phyloP scores from a whole-genome alignment of 495 filamentous ascomycete genomes.

The Achaetomiella virescens region DNA sequence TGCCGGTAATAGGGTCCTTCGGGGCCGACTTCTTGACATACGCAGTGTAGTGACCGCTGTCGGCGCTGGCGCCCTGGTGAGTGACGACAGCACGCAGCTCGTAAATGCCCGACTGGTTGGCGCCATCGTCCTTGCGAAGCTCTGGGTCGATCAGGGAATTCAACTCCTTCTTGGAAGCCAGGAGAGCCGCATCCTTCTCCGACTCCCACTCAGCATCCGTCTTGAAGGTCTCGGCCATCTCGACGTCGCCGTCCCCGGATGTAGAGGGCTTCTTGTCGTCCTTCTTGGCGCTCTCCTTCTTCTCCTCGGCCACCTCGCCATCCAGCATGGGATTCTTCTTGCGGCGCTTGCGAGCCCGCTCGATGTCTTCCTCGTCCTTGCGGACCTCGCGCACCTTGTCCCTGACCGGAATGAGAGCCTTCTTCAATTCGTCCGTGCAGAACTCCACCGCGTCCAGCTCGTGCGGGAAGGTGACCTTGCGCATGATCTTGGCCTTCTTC shows the following conservation, averaged over 20 bases:
- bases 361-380: conserved; percentile 88
- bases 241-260: conserved; percentile 52
- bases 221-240: conserved; percentile 76
- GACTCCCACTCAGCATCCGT: conserved; percentile 88
- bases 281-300: conserved; percentile 26
- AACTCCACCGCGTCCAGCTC: conserved; percentile 93
- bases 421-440: conserved; percentile 82
- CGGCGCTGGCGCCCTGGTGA: conserved; percentile 94
- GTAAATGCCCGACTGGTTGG: conserved; percentile 89
- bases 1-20: conserved; percentile 59
- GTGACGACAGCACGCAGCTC: conserved; percentile 92
- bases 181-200: conserved; percentile 66
- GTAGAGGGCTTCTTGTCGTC: conserved; percentile 27
- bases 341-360: conserved; percentile 80
- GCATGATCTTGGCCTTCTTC: conserved; percentile 99
- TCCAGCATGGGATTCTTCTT: conserved; percentile 54
- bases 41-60: conserved; percentile 95
- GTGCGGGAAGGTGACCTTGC: conserved; percentile 90
- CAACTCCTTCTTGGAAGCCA: conserved; percentile 77
- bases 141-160: conserved; percentile 64
- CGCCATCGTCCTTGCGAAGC: conserved; percentile 66
- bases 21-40: conserved; percentile 87
- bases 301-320: conserved; percentile 23
- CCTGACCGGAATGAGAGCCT: conserved; percentile 77
- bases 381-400: conserved; percentile 93